Evolutionary conservation across 495 filamentous ascomycete species (phyloP).

Genomic region (Glarea lozoyensis): DNA sequence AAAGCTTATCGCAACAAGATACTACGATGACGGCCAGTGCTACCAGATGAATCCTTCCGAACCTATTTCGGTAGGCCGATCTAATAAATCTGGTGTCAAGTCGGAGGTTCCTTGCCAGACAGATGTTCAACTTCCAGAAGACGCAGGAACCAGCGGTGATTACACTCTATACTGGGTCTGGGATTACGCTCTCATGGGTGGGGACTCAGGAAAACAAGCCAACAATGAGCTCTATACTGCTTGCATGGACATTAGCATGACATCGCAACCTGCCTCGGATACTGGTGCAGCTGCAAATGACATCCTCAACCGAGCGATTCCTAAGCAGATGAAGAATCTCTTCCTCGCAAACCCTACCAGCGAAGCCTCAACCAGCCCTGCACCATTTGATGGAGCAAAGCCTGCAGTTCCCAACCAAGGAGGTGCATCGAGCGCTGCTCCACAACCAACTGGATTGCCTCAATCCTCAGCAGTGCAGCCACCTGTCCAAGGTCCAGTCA

Average conservation of each 20-base stretch:
- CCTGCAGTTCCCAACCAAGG: background rate
- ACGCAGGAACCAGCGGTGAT: conserved; percentile 41
- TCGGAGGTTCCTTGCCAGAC: conserved; percentile 55
- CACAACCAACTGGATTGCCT: background rate
- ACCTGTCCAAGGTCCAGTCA: background rate
- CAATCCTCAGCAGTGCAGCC: background rate
- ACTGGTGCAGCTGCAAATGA: conserved; percentile 23
- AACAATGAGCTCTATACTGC: conserved; percentile 71
- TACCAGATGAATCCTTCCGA: conserved; percentile 53
- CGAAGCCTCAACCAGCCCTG: background rate
- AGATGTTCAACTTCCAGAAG: conserved; percentile 57
- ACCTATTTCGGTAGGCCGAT: conserved; percentile 33
- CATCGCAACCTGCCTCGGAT: conserved; percentile 24
- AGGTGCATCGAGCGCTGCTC: background rate
- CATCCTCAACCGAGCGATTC: conserved; percentile 31
- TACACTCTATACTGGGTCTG: conserved; percentile 88
- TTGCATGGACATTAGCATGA: conserved; percentile 68
- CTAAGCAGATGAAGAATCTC: conserved; percentile 25
- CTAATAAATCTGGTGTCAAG: conserved; percentile 32
- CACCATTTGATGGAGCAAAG: background rate
- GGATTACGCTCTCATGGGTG: conserved; percentile 66
- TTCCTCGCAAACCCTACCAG: conserved; percentile 13
- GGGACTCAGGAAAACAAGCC: conserved; percentile 27
- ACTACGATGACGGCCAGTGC: conserved; percentile 80
- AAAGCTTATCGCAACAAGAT: conserved; percentile 57